A percentile compares a stretch with the other conserved stretches of the same genome.
Evolutionary conservation across 192 early-diverging fungal genomes (phyloP).

Genomic region (Gonapodya sp.): DNA sequence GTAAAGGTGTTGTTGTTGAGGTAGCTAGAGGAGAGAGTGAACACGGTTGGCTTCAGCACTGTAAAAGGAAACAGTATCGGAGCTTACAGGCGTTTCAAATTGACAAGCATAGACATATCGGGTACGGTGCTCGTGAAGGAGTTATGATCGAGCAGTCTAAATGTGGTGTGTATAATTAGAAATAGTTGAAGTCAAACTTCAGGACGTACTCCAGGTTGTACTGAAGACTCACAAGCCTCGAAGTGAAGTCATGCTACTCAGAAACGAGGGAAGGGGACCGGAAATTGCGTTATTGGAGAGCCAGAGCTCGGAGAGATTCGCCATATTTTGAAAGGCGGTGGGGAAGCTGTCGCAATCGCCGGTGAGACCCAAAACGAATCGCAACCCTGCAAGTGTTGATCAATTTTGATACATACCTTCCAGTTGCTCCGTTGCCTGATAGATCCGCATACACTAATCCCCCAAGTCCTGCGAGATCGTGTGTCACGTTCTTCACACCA

Average conservation of each 20-base stretch:
- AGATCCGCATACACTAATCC: neutral
- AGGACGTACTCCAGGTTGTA: no score
- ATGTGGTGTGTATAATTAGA: no score
- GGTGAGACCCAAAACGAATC: no score
- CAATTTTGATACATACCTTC: neutral
- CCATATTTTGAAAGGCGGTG: neutral
- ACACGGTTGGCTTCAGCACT: neutral
- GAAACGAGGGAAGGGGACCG: neutral
- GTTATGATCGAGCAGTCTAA: neutral
- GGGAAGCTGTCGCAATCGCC: neutral
- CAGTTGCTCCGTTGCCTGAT: neutral
- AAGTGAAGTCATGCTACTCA: neutral
- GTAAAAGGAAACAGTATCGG: neutral
- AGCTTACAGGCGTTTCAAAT: neutral
- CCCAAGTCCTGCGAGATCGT: neutral
- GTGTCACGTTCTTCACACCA: neutral
- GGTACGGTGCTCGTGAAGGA: neutral
- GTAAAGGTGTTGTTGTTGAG: neutral
- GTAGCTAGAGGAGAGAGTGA: neutral
- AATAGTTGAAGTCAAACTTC: neutral
- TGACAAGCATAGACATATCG: neutral
- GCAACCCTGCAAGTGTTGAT: no score
- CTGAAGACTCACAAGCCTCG: neutral
- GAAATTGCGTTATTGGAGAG: neutral
- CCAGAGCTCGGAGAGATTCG: neutral